These are phyloP conservation scores for Talaromyces pinophilus DNA, from an alignment of 2,329 filamentous ascomycete genomes.

Conservation along the genomic window DNA sequence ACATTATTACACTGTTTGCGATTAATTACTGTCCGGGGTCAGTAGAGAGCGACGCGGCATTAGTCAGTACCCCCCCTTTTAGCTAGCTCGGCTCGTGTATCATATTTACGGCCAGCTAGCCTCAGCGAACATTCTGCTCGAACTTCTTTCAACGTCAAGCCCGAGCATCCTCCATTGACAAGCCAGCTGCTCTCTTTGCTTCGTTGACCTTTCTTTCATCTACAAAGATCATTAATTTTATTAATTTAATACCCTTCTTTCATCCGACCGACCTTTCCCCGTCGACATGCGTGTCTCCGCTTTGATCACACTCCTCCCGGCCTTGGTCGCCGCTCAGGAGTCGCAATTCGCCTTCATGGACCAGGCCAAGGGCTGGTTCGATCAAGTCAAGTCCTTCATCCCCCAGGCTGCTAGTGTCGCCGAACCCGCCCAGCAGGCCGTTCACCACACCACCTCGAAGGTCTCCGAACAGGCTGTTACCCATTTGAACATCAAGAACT, in stretches of 20 bases:
- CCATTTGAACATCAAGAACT: conserved; percentile 58
- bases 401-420: conserved; percentile 48
- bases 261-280: conserved; percentile 20
- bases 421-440: conserved; percentile 42
- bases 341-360: conserved; percentile 54
- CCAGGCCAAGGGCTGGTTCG: conserved; percentile 50
- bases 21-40: not conserved
- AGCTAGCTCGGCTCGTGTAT: conserved; percentile 17
- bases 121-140: conserved; percentile 8
- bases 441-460: conserved; percentile 50
- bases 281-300: conserved; percentile 55
- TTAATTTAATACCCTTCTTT: conserved; percentile 5
- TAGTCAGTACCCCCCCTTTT: conserved; percentile 11
- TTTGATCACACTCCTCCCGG: conserved; percentile 51
- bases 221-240: not conserved
- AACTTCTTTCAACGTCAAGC: conserved; percentile 14
- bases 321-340: conserved; percentile 58
- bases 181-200: conserved; percentile 14
- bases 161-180: conserved; percentile 15
- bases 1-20: not conserved
- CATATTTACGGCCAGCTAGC: conserved; percentile 21
- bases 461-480: conserved; percentile 55
- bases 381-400: conserved; percentile 57
- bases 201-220: conserved; percentile 16
- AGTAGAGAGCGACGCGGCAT: not conserved